Evolutionary conservation across 768 basidiomycete genomes (phyloP).

Genomic region (Pulveroboletus sp.): DNA sequence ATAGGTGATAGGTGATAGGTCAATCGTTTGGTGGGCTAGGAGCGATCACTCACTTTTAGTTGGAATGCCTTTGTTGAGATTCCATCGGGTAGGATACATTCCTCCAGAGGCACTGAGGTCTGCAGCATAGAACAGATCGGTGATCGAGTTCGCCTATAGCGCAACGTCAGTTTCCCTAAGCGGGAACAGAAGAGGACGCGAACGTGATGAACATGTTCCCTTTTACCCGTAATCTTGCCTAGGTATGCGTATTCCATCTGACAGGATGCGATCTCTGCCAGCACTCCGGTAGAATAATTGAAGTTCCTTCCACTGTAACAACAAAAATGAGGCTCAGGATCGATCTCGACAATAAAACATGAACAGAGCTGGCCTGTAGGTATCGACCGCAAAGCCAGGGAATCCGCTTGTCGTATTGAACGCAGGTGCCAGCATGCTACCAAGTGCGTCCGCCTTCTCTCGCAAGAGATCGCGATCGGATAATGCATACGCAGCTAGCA

Average conservation of each 20-base stretch:
- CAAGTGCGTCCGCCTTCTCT: slow-evolving; percentile 72
- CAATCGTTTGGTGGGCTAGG: neutral
- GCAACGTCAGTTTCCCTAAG: neutral
- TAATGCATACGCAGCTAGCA: slow-evolving; percentile 78
- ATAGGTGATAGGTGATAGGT: neutral
- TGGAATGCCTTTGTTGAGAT: slow-evolving; percentile 42
- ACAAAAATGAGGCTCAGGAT: neutral
- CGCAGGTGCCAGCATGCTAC: slow-evolving; percentile 56
- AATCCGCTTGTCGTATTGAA: slow-evolving; percentile 70
- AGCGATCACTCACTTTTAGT: slow-evolving; percentile 38
- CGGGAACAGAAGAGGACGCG: slow-evolving; percentile 13
- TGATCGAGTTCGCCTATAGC: slow-evolving; percentile 45
- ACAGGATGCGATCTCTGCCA: slow-evolving; percentile 76
- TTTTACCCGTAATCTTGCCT: slow-evolving; percentile 70
- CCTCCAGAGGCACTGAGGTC: slow-evolving; percentile 46
- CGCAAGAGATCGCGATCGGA: slow-evolving; percentile 61
- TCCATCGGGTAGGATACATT: slow-evolving; percentile 61
- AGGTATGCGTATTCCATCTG: slow-evolving; percentile 86
- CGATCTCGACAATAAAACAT: neutral
- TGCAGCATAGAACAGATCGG: slow-evolving; percentile 42
- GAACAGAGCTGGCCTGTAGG: slow-evolving; percentile 41
- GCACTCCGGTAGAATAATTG: slow-evolving; percentile 29
- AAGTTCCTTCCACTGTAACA: neutral
- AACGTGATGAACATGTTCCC: slow-evolving; percentile 54
- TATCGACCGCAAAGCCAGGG: slow-evolving; percentile 66